phyloP scores from a whole-genome alignment of 2,329 filamentous ascomycete genomes.

The Colletotrichum sp. region DNA sequence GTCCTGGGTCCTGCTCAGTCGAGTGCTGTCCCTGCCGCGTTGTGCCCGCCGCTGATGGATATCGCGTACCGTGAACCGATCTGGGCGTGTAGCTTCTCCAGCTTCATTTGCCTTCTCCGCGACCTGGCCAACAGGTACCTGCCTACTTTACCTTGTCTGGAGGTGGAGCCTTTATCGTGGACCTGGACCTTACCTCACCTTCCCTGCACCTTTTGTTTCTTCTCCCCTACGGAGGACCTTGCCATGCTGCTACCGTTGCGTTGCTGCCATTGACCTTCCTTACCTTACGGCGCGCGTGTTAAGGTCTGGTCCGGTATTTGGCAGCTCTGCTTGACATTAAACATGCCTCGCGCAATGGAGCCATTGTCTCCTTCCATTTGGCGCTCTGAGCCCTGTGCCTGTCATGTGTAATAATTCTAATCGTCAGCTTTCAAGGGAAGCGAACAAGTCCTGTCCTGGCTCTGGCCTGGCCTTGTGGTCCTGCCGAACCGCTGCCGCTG shows the following conservation, averaged over 20 bases:
- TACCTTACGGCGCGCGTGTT: background rate
- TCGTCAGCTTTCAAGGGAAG: background rate
- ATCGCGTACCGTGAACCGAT: constrained; percentile 15
- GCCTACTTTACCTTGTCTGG: background rate
- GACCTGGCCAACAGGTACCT: constrained; percentile 18
- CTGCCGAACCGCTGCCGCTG: constrained; percentile 11
- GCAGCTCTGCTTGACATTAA: background rate
- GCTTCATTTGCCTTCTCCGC: constrained; percentile 20
- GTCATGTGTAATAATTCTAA: background rate
- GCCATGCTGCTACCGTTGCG: background rate
- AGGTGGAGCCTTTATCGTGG: background rate
- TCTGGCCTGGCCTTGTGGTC: background rate
- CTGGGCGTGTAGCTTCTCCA: constrained; percentile 17
- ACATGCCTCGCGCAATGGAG: background rate
- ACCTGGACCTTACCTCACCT: constrained; percentile 14
- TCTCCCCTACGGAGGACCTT: background rate
- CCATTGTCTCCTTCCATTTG: background rate
- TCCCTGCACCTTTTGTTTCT: constrained; percentile 5
- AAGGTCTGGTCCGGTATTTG: background rate
- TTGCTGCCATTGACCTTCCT: background rate
- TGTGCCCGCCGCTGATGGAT: background rate
- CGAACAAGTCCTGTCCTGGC: background rate
- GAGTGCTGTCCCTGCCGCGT: background rate
- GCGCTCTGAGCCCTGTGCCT: background rate
- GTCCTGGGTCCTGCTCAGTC: background rate